A percentile compares a stretch with the other conserved stretches of the same genome.
phyloP scores from a whole-genome alignment of 306 rosid species.

The Cucurbita moschata region DNA sequence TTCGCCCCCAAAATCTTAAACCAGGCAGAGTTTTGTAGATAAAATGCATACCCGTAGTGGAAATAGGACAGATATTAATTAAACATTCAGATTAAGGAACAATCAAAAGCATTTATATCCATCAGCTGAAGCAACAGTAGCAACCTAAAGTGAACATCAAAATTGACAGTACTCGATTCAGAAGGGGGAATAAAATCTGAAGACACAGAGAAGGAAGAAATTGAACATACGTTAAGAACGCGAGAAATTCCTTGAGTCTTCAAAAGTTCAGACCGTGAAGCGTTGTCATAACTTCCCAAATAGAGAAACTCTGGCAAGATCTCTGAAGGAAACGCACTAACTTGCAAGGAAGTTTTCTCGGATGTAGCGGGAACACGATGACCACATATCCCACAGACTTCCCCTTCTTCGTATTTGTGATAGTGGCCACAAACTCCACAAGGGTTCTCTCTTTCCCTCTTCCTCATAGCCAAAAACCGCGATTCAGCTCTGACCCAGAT shows the following conservation, averaged over 20 bases:
- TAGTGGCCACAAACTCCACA: constrained; percentile 97
- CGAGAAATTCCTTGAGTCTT: constrained; percentile 94
- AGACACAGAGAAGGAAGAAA: neutral
- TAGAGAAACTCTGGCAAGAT: constrained; percentile 82
- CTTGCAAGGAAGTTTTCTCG: constrained; percentile 55
- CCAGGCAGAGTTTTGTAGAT: neutral
- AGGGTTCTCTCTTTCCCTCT: constrained; percentile 97
- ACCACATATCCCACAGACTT: constrained; percentile 92
- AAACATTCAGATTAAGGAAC: neutral
- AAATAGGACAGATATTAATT: neutral
- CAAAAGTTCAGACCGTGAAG: constrained; percentile 90
- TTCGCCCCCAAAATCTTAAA: no score
- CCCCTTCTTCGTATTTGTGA: constrained; percentile 96
- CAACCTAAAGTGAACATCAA: neutral
- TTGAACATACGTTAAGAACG: constrained; percentile 60
- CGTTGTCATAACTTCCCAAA: constrained; percentile 94
- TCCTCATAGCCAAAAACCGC: constrained; percentile 46
- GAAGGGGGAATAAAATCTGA: neutral
- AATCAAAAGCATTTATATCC: neutral
- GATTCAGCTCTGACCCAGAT: constrained; percentile 27
- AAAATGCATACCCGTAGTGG: neutral
- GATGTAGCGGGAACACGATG: constrained; percentile 67
- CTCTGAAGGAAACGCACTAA: constrained; percentile 86
- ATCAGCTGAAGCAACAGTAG: neutral
- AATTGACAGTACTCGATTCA: neutral